Evolutionary conservation across 768 basidiomycete species (phyloP).

Genomic region (Antrodiella citrinella): DNA sequence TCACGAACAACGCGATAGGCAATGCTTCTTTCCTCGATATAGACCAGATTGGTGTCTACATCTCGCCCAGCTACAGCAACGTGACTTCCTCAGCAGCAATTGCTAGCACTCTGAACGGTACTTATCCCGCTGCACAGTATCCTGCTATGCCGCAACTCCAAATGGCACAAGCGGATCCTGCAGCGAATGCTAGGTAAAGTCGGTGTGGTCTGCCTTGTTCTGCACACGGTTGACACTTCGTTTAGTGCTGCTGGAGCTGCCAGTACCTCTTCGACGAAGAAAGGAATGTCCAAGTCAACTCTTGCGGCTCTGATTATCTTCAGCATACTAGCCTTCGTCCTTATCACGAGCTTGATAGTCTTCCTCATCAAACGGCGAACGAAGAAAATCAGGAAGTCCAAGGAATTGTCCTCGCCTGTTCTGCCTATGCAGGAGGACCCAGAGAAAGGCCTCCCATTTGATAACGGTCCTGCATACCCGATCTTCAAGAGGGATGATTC

Average conservation of each 20-base stretch:
- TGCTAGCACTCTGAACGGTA: too few relatives aligned
- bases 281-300: background rate
- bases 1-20: slow-evolving; percentile 26
- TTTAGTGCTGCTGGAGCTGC: background rate
- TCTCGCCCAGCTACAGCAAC: background rate
- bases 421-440: background rate
- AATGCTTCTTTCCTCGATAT: slow-evolving; percentile 36
- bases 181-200: too few relatives aligned
- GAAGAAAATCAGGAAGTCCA: background rate
- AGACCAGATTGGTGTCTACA: slow-evolving; percentile 32
- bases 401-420: background rate
- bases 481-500: background rate
- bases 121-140: too few relatives aligned
- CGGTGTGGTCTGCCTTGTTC: too few relatives aligned
- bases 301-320: background rate
- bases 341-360: background rate
- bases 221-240: too few relatives aligned
- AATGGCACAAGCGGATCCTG: too few relatives aligned
- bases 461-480: background rate
- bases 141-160: too few relatives aligned
- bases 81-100: background rate
- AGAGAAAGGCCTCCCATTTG: background rate
- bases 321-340: background rate
- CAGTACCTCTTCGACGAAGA: background rate
- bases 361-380: too few relatives aligned